These are phyloP conservation scores for Eutypa lata DNA, from an alignment of 2,329 filamentous ascomycete species.

Conservation along the genomic window DNA sequence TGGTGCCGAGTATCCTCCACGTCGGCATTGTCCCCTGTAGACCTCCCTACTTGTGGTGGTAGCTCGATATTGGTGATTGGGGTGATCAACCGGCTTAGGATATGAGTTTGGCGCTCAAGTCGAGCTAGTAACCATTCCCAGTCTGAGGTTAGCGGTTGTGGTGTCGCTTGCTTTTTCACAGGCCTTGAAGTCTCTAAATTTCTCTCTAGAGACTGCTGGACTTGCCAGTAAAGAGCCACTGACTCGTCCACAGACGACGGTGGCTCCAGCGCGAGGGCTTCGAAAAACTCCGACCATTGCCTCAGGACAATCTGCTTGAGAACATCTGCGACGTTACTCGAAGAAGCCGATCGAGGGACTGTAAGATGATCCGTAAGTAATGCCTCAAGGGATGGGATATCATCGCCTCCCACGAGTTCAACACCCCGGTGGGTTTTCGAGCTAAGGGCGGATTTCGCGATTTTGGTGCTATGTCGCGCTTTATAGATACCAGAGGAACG, in stretches of 20 bases:
- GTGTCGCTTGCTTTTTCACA: background rate
- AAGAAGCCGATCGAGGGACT: background rate
- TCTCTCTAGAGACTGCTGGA: constrained; percentile 30
- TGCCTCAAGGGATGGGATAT: constrained; percentile 25
- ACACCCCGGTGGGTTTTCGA: background rate
- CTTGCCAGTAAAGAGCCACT: constrained; percentile 25
- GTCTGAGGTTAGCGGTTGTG: constrained; percentile 7
- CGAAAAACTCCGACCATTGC: constrained; percentile 37
- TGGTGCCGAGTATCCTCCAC: background rate
- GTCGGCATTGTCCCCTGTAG: too few relatives aligned
- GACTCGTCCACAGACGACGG: constrained; percentile 2
- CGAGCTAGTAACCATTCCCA: constrained; percentile 32
- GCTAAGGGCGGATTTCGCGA: background rate
- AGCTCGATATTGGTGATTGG: constrained; percentile 6
- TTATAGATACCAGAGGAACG: constrained; percentile 12
- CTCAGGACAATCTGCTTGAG: constrained; percentile 16
- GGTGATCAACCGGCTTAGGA: constrained; percentile 18
- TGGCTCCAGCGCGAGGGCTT: constrained; percentile 17
- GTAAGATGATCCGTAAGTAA: constrained; percentile 18
- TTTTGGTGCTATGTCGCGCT: constrained; percentile 9
- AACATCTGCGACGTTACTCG: background rate
- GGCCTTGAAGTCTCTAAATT: constrained; percentile 27
- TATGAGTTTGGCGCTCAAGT: constrained; percentile 21
- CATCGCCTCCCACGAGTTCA: constrained; percentile 4
- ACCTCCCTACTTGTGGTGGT: background rate